Base-by-base conservation (phyloP, 305 asterid species). In the Euphrasia arctica region DNA sequence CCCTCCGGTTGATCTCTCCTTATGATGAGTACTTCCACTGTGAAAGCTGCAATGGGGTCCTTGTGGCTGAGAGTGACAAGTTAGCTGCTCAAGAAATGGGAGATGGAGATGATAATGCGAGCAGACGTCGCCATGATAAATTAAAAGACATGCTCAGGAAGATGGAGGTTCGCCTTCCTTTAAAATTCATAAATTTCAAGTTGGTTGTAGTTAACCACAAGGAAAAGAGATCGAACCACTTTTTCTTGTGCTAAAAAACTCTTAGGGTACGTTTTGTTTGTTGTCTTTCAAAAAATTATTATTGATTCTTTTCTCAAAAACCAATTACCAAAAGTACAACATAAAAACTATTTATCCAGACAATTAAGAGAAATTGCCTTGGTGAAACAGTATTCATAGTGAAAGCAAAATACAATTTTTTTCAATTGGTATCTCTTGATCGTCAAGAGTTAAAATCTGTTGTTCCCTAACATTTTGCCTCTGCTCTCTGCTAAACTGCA, bases 71-170 rank as follows among this genome's bases (percentile, higher is more conserved):
- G 77, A 82, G 83, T 68, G 97, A 84, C 79, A 85, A 81, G 68
- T 68, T 87, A 70, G 80, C 89, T 67, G 79, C 85, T 71, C 86
- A 84, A 81, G 93, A 83, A 36, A 4, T 76, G 65, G 88, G 86
- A 70, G 95, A 90, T 74, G 88, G 88, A 66, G 97, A 88, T 72
- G 97, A 90, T 66, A 86, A 88, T 76, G 96, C 92, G 12, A 84
- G 89, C 75, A 90, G 85, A 66, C 85, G 87, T 54, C 85, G 82
- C 41, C 86, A 83, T 18, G 98, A 90, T 66, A 86, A 82, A 69
- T 64, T 88, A 67, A 87, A 86, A 74, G 82, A 83, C 72, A 77
- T 81, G 88, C 88, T 88, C 50, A 51, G 75, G 66, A 91, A 80
- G 69, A 72, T 86, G 89, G 98, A 91, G 97, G 96, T 91, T 72